Evolutionary conservation across 2,329 filamentous ascomycete genomes (phyloP).

Genomic region (Harringtonia aguacate): DNA sequence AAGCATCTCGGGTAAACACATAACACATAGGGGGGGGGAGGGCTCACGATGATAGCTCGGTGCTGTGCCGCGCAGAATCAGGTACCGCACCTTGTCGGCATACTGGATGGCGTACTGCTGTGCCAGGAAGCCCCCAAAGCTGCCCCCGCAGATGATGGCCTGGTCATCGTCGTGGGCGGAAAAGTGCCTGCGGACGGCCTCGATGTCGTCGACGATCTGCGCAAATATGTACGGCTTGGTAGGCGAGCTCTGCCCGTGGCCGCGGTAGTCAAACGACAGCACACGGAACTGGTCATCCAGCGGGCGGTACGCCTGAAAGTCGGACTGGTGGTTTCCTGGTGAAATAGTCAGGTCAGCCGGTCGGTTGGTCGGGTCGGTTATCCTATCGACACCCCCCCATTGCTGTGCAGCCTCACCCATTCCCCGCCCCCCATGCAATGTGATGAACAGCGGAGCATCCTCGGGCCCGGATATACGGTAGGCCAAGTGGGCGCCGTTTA

Average conservation of each 20-base stretch:
- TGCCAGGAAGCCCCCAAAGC: conserved; percentile 28
- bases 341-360: too few species aligned
- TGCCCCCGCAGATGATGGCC: conserved; percentile 25
- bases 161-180: conserved; percentile 10
- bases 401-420: conserved; percentile 19
- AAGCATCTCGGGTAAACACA: too few species aligned
- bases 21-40: too few species aligned
- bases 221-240: conserved; percentile 24
- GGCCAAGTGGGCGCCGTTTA: conserved; percentile 23
- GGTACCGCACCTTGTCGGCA: conserved; percentile 17
- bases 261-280: conserved; percentile 25
- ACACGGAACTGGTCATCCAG: conserved; percentile 18
- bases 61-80: conserved; percentile 26
- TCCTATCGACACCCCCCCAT: too few species aligned
- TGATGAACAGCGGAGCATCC: conserved; percentile 22
- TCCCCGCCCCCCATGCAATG: conserved; percentile 25
- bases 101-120: conserved; percentile 28
- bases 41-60: conserved; percentile 21
- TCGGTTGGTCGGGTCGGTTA: too few species aligned
- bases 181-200: conserved; percentile 20
- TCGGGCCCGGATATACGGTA: conserved; percentile 20
- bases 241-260: conserved; percentile 23
- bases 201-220: conserved; percentile 26
- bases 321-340: conserved; percentile 22
- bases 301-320: conserved; percentile 21